Evolutionary conservation across 2,329 filamentous ascomycete genomes (phyloP), one percentile per base, ranked within the genome.

Genomic region (Clonostachys byssicola): DNA sequence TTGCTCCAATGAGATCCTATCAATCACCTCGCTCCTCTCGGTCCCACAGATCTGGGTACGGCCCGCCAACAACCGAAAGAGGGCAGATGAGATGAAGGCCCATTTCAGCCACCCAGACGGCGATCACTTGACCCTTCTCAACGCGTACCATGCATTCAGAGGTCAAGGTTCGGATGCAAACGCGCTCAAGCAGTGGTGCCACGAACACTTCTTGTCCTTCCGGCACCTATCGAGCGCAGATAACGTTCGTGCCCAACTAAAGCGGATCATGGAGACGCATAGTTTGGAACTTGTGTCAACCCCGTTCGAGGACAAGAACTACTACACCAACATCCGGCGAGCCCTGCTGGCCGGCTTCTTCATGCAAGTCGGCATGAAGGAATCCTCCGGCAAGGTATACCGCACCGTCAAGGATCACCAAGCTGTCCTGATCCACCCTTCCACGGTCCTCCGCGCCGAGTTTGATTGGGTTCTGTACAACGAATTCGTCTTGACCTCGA

Each of bases 391-490:
- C 61, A 97, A 97, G 77, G 82, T 89, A 40, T 99, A 99, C 71
- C 84, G 86, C 53, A 99, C 94, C 2, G 86, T 99, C 65, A 99
- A 97, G 74, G 95, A 99, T 62, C 88, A 96, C 60, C 92, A 97
- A 71, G 87, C 82, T 42, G 94, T 99, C 42, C 77, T 96, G 57
- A 79, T 99, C 50, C 94, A 99, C 70, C 94, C 94, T 3, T 94
- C 89, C 54, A 96, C 92, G 1, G 92, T 96, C 34, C 77, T 99
- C 18, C 81, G 84, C 44, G 85, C 90, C 49, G 92, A 96, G 49
- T 89, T 86, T 56, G 94, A 99, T 56, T 99, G 94, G 94, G 89
- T 99, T 23, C 74, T 99, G 23, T 99, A 99, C 71, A 96, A 97
- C 60, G 95, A 99, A 64, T 99, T 97, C 61, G 94, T 99, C 12